A percentile compares a stretch with the other conserved stretches of the same genome.
phyloP scores from a whole-genome alignment of 2,329 filamentous ascomycete genomes.

The Cladosporium sp. region DNA sequence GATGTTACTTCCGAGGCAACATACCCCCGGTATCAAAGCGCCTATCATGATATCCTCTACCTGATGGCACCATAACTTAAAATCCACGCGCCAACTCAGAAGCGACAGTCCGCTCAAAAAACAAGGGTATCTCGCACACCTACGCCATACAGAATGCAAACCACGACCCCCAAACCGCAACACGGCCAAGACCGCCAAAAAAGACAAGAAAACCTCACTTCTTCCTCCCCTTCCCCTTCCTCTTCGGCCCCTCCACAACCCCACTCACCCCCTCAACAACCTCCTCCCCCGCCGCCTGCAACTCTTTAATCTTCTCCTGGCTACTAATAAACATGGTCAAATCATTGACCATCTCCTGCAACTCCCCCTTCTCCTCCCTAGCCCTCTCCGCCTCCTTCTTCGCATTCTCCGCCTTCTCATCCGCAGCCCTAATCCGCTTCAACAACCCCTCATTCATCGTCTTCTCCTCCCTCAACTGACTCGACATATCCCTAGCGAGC shows the following conservation, averaged over 20 bases:
- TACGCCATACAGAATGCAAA: too few species aligned
- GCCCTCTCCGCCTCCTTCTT: slow-evolving; percentile 41
- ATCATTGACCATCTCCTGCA: slow-evolving; percentile 83
- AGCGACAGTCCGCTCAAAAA: too few species aligned
- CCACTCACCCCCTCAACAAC: slow-evolving; percentile 65
- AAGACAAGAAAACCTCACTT: too few species aligned
- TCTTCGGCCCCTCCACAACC: slow-evolving; percentile 52
- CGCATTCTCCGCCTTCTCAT: slow-evolving; percentile 53
- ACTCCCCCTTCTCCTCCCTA: slow-evolving; percentile 58
- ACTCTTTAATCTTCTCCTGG: slow-evolving; percentile 70
- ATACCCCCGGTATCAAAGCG: too few species aligned
- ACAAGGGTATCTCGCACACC: too few species aligned
- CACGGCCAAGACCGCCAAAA: too few species aligned
- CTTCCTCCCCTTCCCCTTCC: slow-evolving; percentile 41
- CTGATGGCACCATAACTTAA: too few species aligned
- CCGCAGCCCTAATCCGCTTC: slow-evolving; percentile 69
- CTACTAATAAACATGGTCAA: slow-evolving; percentile 82
- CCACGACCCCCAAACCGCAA: too few species aligned
- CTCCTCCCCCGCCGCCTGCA: slow-evolving; percentile 60
- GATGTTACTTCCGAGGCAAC: too few species aligned
- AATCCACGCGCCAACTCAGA: too few species aligned
- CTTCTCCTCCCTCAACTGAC: slow-evolving; percentile 81
- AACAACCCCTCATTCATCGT: slow-evolving; percentile 75
- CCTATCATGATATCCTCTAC: too few species aligned
- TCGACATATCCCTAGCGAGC: slow-evolving; percentile 69